Evolutionary conservation across 2,329 filamentous ascomycete species (phyloP).

Genomic region (Botryosphaeria agaves): DNA sequence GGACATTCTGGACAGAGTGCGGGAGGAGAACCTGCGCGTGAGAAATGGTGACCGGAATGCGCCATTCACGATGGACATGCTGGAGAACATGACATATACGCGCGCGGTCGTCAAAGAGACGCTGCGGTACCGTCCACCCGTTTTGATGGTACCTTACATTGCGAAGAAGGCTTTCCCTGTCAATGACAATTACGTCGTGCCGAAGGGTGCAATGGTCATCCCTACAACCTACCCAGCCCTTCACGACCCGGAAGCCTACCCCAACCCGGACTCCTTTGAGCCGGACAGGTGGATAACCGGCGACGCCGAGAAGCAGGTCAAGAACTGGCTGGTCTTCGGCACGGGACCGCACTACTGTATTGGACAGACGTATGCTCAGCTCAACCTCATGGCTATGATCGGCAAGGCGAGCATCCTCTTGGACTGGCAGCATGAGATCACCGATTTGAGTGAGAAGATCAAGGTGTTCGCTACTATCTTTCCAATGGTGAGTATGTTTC

Average conservation of each 20-base stretch:
- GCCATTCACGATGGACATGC: conserved; percentile 61
- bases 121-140: conserved; percentile 84
- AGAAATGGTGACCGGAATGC: conserved; percentile 59
- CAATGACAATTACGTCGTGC: conserved; percentile 72
- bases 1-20: conserved; percentile 77
- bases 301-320: conserved; percentile 75
- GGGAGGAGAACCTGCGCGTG: conserved; percentile 70
- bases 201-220: conserved; percentile 90
- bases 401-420: conserved; percentile 77
- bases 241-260: conserved; percentile 84
- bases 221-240: conserved; percentile 81
- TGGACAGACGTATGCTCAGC: conserved; percentile 77
- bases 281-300: conserved; percentile 86
- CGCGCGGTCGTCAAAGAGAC: conserved; percentile 83
- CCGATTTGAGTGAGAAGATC: conserved; percentile 75
- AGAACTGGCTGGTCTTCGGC: conserved; percentile 96
- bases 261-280: conserved; percentile 74
- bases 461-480: conserved; percentile 98
- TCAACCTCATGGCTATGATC: conserved; percentile 77
- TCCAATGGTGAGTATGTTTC: conserved; percentile 53
- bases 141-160: conserved; percentile 91
- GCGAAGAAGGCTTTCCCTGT: conserved; percentile 94
- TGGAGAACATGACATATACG: conserved; percentile 81
- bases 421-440: conserved; percentile 81
- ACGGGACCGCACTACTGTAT: conserved; percentile 94